phyloP scores from a whole-genome alignment of 1,284 basidiomycete species.

The Fomitopsis schrenkii region DNA sequence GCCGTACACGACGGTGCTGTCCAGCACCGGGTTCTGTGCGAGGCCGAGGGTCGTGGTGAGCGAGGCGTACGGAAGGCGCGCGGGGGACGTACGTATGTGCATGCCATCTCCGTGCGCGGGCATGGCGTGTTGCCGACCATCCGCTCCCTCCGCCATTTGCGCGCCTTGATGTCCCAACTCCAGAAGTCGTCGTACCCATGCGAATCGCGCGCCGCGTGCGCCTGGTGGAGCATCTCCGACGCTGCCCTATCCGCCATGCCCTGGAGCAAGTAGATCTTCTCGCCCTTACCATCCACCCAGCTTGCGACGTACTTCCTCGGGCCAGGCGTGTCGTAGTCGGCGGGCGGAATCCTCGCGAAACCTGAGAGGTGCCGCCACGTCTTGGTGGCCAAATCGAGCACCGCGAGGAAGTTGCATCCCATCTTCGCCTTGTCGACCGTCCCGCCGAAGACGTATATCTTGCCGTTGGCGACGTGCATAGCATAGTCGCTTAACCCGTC shows the following conservation, averaged over 20 bases:
- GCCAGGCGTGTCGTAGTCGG: constrained; percentile 19
- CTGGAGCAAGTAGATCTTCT: constrained; percentile 32
- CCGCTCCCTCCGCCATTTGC: constrained; percentile 34
- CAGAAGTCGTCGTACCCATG: constrained; percentile 37
- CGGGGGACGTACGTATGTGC: constrained; percentile 28
- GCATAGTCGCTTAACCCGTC: constrained; percentile 21
- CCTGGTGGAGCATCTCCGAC: constrained; percentile 19
- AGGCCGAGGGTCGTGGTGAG: not conserved
- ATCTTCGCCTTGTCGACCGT: constrained; percentile 9
- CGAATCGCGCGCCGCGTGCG: constrained; percentile 21
- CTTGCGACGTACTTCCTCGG: constrained; percentile 28
- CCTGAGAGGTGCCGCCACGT: constrained; percentile 21
- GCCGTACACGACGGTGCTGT: constrained; percentile 35
- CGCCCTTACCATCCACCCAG: constrained; percentile 27
- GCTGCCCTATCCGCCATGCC: constrained; percentile 32
- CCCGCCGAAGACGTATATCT: constrained; percentile 27
- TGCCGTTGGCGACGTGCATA: constrained; percentile 23
- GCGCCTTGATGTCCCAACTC: constrained; percentile 33
- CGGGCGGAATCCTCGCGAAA: constrained; percentile 4
- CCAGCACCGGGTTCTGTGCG: constrained; percentile 31
- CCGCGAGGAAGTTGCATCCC: constrained; percentile 22
- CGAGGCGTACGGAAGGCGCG: not conserved
- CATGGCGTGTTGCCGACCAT: constrained; percentile 35
- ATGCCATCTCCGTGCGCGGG: constrained; percentile 33
- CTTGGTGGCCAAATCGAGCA: constrained; percentile 19